phyloP scores from a whole-genome alignment of 176 grass and related monocot genomes.

The Avena eriantha region DNA sequence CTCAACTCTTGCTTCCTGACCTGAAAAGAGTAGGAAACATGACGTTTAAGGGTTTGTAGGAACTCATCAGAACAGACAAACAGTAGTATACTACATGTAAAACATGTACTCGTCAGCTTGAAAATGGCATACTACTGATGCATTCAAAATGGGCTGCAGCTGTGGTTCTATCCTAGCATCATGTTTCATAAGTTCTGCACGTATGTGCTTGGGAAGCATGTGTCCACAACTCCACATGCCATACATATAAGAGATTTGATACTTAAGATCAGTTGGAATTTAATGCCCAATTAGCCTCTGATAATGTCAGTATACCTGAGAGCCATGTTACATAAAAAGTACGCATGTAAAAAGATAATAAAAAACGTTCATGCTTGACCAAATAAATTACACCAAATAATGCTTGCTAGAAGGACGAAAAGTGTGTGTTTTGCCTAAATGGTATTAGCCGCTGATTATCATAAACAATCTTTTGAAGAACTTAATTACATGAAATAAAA shows the following conservation, averaged over 20 bases:
- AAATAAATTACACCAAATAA: background rate
- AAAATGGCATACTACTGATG: background rate
- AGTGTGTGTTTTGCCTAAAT: background rate
- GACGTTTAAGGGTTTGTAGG: slow-evolving; percentile 36
- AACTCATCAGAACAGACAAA: slow-evolving; percentile 7
- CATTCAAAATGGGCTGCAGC: background rate
- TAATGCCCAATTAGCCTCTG: slow-evolving; percentile 20
- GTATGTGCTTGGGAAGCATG: background rate
- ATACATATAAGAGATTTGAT: background rate
- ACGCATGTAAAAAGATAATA: background rate
- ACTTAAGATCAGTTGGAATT: background rate
- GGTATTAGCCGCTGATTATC: background rate
- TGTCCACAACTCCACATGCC: background rate
- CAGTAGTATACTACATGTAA: slow-evolving; percentile 5
- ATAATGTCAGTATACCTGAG: background rate
- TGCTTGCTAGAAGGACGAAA: slow-evolving; percentile 17
- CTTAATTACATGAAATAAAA: background rate
- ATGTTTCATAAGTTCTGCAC: background rate
- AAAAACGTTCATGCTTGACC: background rate
- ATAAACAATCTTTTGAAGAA: slow-evolving; percentile 21
- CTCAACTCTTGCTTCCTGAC: slow-evolving; percentile 54
- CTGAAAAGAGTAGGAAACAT: slow-evolving; percentile 52
- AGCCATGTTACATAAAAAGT: background rate
- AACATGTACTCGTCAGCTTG: background rate
- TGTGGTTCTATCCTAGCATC: background rate